Base-by-base conservation (phyloP, 1,284 basidiomycete species). In the Erythrobasidium hasegawianum region DNA sequence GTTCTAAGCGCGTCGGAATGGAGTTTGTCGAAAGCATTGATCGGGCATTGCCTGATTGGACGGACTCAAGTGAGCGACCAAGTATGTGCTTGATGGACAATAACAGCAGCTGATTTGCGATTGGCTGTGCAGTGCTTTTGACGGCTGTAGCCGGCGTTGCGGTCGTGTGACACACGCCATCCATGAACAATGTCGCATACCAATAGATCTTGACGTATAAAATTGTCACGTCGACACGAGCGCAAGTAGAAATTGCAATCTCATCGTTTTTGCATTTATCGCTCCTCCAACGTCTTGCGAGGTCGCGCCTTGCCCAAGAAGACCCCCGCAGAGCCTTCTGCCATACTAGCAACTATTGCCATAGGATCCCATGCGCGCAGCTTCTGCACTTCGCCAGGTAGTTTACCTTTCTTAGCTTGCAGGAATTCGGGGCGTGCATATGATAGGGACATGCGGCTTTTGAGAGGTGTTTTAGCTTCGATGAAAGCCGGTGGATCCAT, bases 71-170 rank as follows among this genome's bases (percentile, higher is more conserved):
- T 65, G 33, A 52, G 62, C 57, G n/a, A n/a, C n/a, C n/a, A n/a
- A n/a, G n/a, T n/a, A n/a, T n/a, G n/a, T n/a, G n/a, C n/a, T n/a
- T n/a, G n/a, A n/a, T n/a, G n/a, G n/a, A n/a, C n/a, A n/a, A n/a
- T n/a, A n/a, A n/a, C n/a, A n/a, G n/a, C n/a, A n/a, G n/a, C n/a
- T n/a, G n/a, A n/a, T n/a, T n/a, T n/a, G n/a, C 27, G 20, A 39
- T 5, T 27, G 9, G 14, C 16, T 14, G 2, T 57, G 7, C 55
- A 65, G 62, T 74, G 72, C 61, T 74, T 8, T 58, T 74, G 43
- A 68, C 64, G 1, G 73, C 74, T 7, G 70, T 74, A 0, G 71
- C 72, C 0, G 73, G 70, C 8, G 59, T 71, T 9, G 69, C 70
- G 20, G 59, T 68, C 33, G 57, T 74, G 2, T 73, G 60, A n/a